phyloP scores from a whole-genome alignment of 108 stramenopile genomes.

The Cyclotella kingstonii region DNA sequence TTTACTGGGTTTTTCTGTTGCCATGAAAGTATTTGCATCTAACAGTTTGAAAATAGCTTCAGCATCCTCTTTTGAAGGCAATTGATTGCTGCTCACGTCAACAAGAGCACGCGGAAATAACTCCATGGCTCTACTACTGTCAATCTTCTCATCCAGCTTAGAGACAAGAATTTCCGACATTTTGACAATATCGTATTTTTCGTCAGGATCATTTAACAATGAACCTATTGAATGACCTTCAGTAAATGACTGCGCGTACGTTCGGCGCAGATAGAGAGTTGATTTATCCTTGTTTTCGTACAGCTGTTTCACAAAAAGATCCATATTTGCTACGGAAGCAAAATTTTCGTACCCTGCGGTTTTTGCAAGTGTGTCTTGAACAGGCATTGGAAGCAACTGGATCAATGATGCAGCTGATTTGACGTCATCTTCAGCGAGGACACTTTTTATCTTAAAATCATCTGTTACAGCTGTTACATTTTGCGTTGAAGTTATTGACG shows the following conservation, averaged over 20 bases:
- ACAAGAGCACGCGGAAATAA: conserved; percentile 24
- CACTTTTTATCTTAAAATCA: background rate
- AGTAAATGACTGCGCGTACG: conserved; percentile 17
- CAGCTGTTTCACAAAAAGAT: conserved; percentile 15
- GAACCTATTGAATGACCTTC: conserved; percentile 1
- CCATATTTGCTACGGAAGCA: conserved; percentile 3
- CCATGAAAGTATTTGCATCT: conserved; percentile 36
- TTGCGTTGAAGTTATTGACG: background rate
- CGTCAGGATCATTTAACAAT: conserved; percentile 4
- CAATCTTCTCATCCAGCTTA: conserved; percentile 11
- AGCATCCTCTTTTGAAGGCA: conserved; percentile 22
- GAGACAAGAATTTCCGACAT: conserved; percentile 11
- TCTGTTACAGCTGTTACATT: background rate
- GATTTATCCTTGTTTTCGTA: conserved; percentile 10
- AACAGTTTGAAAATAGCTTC: conserved; percentile 28
- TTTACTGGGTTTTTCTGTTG: conserved; percentile 36
- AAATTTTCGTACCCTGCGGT: conserved; percentile 18
- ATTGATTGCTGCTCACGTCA: conserved; percentile 18
- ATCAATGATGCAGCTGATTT: conserved; percentile 15
- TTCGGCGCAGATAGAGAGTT: conserved; percentile 12
- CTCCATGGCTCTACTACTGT: conserved; percentile 34
- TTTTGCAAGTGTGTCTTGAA: conserved; percentile 21
- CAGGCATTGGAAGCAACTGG: conserved; percentile 11
- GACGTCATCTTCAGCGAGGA: conserved; percentile 24
- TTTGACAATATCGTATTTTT: conserved; percentile 19